These are phyloP conservation scores for Pouteria glomerata DNA, from an alignment of 148 eudicot species.

Conservation along the genomic window DNA sequence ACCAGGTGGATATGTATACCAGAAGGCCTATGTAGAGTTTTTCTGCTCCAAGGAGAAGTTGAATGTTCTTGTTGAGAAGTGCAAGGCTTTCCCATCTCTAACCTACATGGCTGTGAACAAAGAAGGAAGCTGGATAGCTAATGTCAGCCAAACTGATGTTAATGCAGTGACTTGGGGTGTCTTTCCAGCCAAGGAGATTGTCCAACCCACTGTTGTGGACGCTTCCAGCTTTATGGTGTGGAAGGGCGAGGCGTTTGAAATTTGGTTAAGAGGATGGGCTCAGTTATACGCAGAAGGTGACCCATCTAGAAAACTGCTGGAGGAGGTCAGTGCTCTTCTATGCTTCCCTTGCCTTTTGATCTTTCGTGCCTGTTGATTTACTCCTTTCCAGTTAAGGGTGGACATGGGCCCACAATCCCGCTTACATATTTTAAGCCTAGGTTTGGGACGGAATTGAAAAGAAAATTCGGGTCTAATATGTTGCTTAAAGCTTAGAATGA, in stretches of 20 bases:
- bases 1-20: conserved; percentile 82
- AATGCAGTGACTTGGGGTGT: conserved; percentile 97
- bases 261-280: conserved; percentile 92
- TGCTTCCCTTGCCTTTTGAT: too few relatives aligned
- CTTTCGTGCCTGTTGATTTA: too few relatives aligned
- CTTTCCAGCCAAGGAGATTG: conserved; percentile 85
- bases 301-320: conserved; percentile 58
- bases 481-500: too few relatives aligned
- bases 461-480: too few relatives aligned
- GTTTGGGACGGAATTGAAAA: too few relatives aligned
- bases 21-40: conserved; percentile 88
- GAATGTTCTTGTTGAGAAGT: conserved; percentile 62
- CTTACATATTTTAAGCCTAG: too few relatives aligned
- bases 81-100: conserved; percentile 47
- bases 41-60: conserved; percentile 81
- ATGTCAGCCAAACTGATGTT: conserved; percentile 46
- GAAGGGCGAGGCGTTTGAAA: conserved; percentile 95
- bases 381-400: too few relatives aligned
- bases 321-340: conserved; percentile 23
- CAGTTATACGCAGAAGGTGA: conserved; percentile 69
- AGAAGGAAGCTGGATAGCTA: conserved; percentile 63
- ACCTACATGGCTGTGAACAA: conserved; percentile 87
- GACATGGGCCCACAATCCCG: too few relatives aligned
- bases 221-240: conserved; percentile 79
- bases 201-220: conserved; percentile 92